These are phyloP conservation scores for Brassica cretica DNA, from an alignment of 345 rosid genomes.

Conservation along the genomic window DNA sequence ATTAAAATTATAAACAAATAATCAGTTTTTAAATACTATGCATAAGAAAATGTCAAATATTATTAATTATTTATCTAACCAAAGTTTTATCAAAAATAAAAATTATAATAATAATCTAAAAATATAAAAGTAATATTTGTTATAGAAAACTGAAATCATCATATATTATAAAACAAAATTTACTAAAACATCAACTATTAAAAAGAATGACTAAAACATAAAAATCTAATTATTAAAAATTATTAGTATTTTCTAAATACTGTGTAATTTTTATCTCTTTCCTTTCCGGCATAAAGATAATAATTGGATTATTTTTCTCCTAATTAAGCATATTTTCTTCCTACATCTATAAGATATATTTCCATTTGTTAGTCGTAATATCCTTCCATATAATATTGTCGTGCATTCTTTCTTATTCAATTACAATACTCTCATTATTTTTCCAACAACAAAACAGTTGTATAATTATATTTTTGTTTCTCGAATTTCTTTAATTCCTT, in stretches of 20 bases:
- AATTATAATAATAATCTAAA: too few relatives aligned
- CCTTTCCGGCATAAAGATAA: not conserved
- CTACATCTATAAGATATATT: not conserved
- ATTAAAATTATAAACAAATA: too few relatives aligned
- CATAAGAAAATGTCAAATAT: too few relatives aligned
- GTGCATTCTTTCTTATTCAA: not conserved
- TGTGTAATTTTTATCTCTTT: not conserved
- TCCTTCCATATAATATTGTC: not conserved
- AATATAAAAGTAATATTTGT: too few relatives aligned
- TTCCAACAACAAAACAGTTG: not conserved
- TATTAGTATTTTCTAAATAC: not conserved
- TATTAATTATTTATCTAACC: too few relatives aligned
- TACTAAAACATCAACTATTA: too few relatives aligned
- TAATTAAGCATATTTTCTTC: not conserved
- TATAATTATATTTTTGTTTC: not conserved
- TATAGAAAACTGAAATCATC: too few relatives aligned
- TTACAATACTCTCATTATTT: not conserved
- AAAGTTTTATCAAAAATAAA: too few relatives aligned
- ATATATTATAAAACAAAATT: too few relatives aligned
- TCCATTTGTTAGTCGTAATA: not conserved
- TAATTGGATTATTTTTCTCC: not conserved
- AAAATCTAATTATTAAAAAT: too few relatives aligned
- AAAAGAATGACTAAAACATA: too few relatives aligned
- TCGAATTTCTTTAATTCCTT: not conserved
- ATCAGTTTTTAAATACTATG: too few relatives aligned